Evolutionary conservation across 2,329 filamentous ascomycete species (phyloP), one percentile per base, ranked within the genome.

Genomic region (Didymella pinodella): DNA sequence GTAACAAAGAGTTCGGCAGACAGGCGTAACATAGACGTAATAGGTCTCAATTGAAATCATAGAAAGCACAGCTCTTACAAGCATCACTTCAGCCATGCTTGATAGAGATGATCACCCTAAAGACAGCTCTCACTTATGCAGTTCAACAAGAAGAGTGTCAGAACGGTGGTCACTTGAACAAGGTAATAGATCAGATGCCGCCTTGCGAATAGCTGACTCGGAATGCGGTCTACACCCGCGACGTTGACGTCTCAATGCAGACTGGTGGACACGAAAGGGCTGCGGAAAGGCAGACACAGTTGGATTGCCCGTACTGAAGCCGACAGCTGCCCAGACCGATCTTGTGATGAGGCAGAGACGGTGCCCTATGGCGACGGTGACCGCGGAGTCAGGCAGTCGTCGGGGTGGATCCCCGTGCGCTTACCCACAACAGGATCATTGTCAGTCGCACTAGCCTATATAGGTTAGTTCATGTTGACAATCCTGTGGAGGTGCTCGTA

Each of bases 11-110:
- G 18, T n/a, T 28, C 48, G 43, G 32, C 16, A 38, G 48, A 25
- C 48, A 51, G 36, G 48, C 36, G n/a, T 51, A 18, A 51, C 14
- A 49, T 28, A 47, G 20, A 22, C 22, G 32, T 18, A 29, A 49
- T 7, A 41, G 22, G 8, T 29, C 4, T 29, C 7, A 25, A 3
- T 41, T 41, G 7, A 40, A 4, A 47, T 47, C 36, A 34, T 14
- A 34, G 4, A 29, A 47, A 47, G 28, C 8, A 47, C 28, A 47
- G 2, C 7, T 12, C 11, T 20, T 8, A 40, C 8, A 25, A 20
- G 28, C 12, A 32, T 18, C 29, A 47, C 3, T 20, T 34, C 31
- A 8, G 31, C 31, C 16, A 4, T 47, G 44, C 29, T 47, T 22
- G 8, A 40, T 20, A 40, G 18, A 18, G 10, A 38, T 38, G 2